Evolutionary conservation across 2,329 filamentous ascomycete species (phyloP).

Genomic region (Colletotrichum plurivorum): DNA sequence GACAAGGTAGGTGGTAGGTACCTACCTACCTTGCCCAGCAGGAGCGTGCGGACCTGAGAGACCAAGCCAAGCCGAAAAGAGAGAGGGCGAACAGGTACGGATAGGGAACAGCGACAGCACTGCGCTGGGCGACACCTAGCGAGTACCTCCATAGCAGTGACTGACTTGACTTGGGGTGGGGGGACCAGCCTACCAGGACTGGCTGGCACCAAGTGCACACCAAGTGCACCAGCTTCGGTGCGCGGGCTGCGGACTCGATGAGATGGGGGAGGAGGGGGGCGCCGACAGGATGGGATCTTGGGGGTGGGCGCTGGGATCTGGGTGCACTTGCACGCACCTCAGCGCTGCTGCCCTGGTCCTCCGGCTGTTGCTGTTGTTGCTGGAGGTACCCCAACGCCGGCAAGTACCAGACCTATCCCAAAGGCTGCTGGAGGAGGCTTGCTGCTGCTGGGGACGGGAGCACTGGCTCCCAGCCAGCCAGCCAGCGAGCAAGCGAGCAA

Average conservation of each 20-base stretch:
- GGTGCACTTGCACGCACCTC: slow-evolving; percentile 17
- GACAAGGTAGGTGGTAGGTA: slow-evolving; percentile 24
- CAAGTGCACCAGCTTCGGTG: slow-evolving; percentile 17
- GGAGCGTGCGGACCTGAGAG: slow-evolving; percentile 35
- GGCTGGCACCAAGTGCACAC: slow-evolving; percentile 24
- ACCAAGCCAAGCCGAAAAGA: slow-evolving; percentile 31
- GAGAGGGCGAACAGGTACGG: slow-evolving; percentile 24
- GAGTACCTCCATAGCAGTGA: background rate
- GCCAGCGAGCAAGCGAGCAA: background rate
- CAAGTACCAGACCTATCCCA: background rate
- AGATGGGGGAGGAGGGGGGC: slow-evolving; percentile 7
- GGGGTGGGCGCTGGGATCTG: slow-evolving; percentile 27
- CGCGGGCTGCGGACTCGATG: slow-evolving; percentile 33
- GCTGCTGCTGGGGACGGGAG: slow-evolving; percentile 1
- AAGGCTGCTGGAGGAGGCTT: background rate
- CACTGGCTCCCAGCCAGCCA: slow-evolving; percentile 31
- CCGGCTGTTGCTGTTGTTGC: background rate
- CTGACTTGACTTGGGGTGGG: slow-evolving; percentile 10
- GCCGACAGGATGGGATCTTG: slow-evolving; percentile 26
- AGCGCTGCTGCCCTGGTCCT: slow-evolving; percentile 9
- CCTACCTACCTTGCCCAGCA: slow-evolving; percentile 9
- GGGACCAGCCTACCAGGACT: slow-evolving; percentile 18
- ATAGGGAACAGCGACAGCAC: slow-evolving; percentile 33
- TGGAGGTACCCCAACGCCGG: background rate
- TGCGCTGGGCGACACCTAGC: slow-evolving; percentile 2